phyloP scores from a whole-genome alignment of 305 asterid genomes.

The Fraxinus floribunda region DNA sequence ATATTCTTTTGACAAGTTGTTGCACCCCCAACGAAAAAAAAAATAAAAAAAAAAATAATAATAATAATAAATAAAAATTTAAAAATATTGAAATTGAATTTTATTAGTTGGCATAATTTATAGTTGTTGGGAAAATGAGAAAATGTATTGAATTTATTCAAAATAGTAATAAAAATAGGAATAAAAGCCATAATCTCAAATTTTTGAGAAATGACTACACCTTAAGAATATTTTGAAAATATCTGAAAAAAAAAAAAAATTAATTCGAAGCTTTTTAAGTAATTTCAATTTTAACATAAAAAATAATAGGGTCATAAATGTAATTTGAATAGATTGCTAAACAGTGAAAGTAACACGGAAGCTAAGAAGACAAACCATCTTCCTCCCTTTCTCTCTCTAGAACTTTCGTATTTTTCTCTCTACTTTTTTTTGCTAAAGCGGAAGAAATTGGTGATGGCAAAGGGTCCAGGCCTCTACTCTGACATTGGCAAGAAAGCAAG shows the following conservation, averaged over 20 bases:
- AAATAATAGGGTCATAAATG: constrained; percentile 25
- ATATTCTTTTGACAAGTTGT: constrained; percentile 17
- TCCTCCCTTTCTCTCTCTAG: constrained; percentile 28
- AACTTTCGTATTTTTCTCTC: constrained; percentile 29
- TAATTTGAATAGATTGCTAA: constrained; percentile 16
- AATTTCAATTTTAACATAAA: neutral
- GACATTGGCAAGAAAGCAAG: constrained; percentile 67
- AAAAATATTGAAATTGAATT: neutral
- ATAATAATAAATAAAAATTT: neutral
- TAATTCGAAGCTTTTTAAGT: neutral
- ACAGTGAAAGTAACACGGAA: neutral
- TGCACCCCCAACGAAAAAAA: neutral
- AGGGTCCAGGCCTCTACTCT: constrained; percentile 66
- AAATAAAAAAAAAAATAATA: neutral
- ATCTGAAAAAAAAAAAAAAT: too few relatives aligned
- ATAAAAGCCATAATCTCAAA: neutral
- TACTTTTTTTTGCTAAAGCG: neutral
- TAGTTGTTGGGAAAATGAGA: neutral
- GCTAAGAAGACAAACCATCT: constrained; percentile 30
- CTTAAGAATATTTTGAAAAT: too few relatives aligned
- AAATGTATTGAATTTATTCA: constrained; percentile 9
- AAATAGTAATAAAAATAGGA: too few relatives aligned
- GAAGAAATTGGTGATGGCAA: constrained; percentile 43
- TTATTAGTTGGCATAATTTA: neutral
- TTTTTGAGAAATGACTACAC: neutral